Base-by-base conservation (phyloP, 2,329 filamentous ascomycete genomes). In the Botrytis byssoidea region DNA sequence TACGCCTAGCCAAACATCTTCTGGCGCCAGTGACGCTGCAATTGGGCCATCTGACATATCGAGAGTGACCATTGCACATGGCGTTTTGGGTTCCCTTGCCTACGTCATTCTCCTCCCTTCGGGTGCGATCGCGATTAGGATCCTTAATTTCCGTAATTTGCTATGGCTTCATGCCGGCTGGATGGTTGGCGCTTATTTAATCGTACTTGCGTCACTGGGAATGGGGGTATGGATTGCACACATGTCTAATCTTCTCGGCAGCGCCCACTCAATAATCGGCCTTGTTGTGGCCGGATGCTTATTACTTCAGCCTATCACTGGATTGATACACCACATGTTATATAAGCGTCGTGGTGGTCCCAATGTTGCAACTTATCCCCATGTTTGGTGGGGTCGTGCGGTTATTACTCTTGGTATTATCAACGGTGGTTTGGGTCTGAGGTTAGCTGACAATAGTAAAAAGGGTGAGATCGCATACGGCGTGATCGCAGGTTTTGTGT, bases 351-450 rank as follows among this genome's bases (percentile, higher is more conserved):
- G 25, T 10, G 78, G 78, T 85, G 87, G 71, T 84, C 86, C 37
- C 12, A 84, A 74, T 78, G 88, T 74, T 88, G 88, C 79, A 80
- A 90, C 77, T 78, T 83, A 40, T 88, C 75, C 77, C 35, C 78
- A 92, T 79, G 86, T 91, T 74, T 91, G 88, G 88, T 90, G 85
- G 79, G 90, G 90, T 29, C 85, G 90, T 32, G 78, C 83, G 0
- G 81, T 91, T 67, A 86, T 92, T 75, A 77, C 87, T 42, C 79
- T 91, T 9, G 90, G 89, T 48, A 85, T 91, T 70, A 81, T 91
- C 78, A 91, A 92, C 78, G 90, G 90, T 72, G 90, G 89, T 0
- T 81, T 92, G 14, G 90, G 90, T 9, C 82, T 92, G 35, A 76
- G 85, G 75, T 82, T 90, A n/a, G 82, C 86, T 2, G 76, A 77